These are phyloP conservation scores for Aspergillus spinulosporus DNA, from an alignment of 2,329 filamentous ascomycete genomes.

Conservation along the genomic window DNA sequence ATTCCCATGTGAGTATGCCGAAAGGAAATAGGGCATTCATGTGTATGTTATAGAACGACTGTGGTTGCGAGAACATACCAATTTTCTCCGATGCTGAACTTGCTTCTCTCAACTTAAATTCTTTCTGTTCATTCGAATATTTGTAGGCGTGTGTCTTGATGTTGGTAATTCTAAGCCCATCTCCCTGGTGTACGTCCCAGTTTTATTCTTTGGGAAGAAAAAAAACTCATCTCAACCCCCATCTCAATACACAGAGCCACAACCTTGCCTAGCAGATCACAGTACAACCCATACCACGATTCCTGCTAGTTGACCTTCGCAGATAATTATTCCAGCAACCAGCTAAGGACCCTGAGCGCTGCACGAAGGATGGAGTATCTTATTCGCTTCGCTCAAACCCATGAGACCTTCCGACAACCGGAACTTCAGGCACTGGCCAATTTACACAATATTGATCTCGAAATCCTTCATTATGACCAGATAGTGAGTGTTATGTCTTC, in stretches of 20 bases:
- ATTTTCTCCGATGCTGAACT: background rate
- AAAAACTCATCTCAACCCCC: conserved; percentile 15
- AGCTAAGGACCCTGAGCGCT: background rate
- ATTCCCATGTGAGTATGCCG: background rate
- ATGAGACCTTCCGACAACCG: conserved; percentile 85
- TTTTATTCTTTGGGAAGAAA: conserved; percentile 8
- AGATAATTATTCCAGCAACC: background rate
- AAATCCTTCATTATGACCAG: conserved; percentile 72
- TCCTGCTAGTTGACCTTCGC: background rate
- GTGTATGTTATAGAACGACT: conserved; percentile 14
- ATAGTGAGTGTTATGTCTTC: conserved; percentile 57
- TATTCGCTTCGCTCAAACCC: conserved; percentile 82
- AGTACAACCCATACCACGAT: background rate
- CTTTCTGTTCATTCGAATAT: background rate
- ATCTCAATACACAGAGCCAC: background rate
- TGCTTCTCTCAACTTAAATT: background rate
- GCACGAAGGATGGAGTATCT: conserved; percentile 66
- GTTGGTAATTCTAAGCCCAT: background rate
- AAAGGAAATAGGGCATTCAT: conserved; percentile 12
- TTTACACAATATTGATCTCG: conserved; percentile 65
- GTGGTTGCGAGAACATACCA: background rate
- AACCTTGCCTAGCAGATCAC: background rate
- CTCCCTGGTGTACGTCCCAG: background rate
- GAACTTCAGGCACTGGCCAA: conserved; percentile 80
- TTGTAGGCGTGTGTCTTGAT: background rate